These are phyloP conservation scores for Fusarium sp. DNA, from an alignment of 2,329 filamentous ascomycete species.

Conservation along the genomic window DNA sequence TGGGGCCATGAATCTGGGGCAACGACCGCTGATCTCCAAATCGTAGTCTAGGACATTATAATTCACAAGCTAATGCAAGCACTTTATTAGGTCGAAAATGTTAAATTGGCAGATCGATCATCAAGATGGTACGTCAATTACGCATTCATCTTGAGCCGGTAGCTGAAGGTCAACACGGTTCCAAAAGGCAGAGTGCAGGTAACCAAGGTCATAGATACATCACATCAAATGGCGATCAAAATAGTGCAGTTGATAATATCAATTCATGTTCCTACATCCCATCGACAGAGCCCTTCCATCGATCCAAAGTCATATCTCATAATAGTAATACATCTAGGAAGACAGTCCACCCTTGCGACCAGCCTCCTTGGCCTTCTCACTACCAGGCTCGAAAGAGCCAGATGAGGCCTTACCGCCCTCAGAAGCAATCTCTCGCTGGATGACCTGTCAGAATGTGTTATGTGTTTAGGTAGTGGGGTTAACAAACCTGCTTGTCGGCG, in stretches of 20 bases:
- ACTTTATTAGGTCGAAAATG: too few relatives aligned
- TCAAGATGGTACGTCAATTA: background rate
- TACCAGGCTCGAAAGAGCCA: constrained; percentile 66
- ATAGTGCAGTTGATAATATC: rapidly evolving
- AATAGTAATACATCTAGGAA: constrained; percentile 3
- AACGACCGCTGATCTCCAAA: too few relatives aligned
- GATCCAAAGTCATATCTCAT: background rate
- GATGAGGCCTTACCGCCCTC: constrained; percentile 64
- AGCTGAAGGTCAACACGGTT: too few relatives aligned
- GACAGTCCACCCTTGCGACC: constrained; percentile 63
- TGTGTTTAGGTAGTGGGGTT: constrained; percentile 20
- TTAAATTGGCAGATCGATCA: too few relatives aligned
- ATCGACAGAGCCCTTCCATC: background rate
- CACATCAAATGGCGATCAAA: rapidly evolving
- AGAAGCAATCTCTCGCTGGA: constrained; percentile 63
- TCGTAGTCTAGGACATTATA: too few relatives aligned
- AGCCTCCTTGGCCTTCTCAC: constrained; percentile 63
- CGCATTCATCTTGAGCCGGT: too few relatives aligned
- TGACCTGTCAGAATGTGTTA: background rate
- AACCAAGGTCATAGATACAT: background rate
- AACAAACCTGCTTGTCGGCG: constrained; percentile 54
- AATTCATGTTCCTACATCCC: background rate
- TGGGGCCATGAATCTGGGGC: too few relatives aligned
- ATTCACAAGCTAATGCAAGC: too few relatives aligned
- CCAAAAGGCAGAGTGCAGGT: too few relatives aligned